These are phyloP conservation scores for Alternaria viburni DNA, from an alignment of 2,329 filamentous ascomycete species.

Conservation along the genomic window DNA sequence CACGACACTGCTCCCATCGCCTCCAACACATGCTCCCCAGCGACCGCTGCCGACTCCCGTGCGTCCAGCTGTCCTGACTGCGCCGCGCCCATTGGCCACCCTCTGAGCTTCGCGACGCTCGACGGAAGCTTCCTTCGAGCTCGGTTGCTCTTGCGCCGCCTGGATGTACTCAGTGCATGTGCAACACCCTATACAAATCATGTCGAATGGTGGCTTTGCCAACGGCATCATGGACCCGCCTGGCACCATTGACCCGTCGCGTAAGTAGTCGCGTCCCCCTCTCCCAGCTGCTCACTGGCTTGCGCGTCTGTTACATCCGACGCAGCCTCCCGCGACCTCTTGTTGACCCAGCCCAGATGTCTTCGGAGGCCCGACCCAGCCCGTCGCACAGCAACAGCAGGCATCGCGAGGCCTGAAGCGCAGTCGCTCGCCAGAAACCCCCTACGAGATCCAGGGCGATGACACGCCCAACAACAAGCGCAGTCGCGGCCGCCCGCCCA, in stretches of 20 bases:
- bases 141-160: slow-evolving; percentile 43
- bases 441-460: slow-evolving; percentile 44
- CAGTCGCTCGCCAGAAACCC: slow-evolving; percentile 50
- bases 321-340: slow-evolving; percentile 23
- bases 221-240: slow-evolving; percentile 51
- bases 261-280: slow-evolving; percentile 13
- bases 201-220: slow-evolving; percentile 49
- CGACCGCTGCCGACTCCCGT: slow-evolving; percentile 15
- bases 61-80: slow-evolving; percentile 17
- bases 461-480: slow-evolving; percentile 26
- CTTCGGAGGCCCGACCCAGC: slow-evolving; percentile 38
- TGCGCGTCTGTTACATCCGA: slow-evolving; percentile 43
- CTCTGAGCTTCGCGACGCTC: slow-evolving; percentile 20
- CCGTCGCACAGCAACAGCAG: slow-evolving; percentile 39
- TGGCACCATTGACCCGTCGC: slow-evolving; percentile 51
- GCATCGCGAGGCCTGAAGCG: slow-evolving; percentile 48
- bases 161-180: slow-evolving; percentile 52
- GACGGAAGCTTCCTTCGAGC: slow-evolving; percentile 33
- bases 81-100: slow-evolving; percentile 31
- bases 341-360: slow-evolving; percentile 37
- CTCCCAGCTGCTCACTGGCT: slow-evolving; percentile 10
- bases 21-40: slow-evolving; percentile 8
- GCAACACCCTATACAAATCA: slow-evolving; percentile 39
- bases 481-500: slow-evolving; percentile 65
- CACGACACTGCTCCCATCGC: slow-evolving; percentile 4